phyloP scores from a whole-genome alignment of 2,329 filamentous ascomycete species.

The Rhinocladiella similis region DNA sequence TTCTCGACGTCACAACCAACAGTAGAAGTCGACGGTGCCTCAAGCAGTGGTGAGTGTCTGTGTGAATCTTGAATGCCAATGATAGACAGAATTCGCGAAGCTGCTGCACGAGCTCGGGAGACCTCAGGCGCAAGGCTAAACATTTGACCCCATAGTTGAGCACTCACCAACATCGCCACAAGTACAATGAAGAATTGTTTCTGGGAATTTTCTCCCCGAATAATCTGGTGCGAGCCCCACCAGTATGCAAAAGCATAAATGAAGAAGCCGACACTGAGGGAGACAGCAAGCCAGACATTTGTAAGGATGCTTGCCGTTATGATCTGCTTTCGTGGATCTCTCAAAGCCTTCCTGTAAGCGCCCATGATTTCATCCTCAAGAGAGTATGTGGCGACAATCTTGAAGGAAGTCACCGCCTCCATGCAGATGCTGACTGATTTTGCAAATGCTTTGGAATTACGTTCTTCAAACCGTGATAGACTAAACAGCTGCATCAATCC shows the following conservation, averaged over 20 bases:
- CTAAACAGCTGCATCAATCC: conserved; percentile 65
- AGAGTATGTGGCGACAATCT: conserved; percentile 53
- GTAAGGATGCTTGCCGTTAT: conserved; percentile 48
- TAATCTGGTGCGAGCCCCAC: conserved; percentile 74
- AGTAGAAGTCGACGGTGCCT: too few species aligned
- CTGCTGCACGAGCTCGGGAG: conserved; percentile 84
- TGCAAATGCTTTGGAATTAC: conserved; percentile 52
- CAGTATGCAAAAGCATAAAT: conserved; percentile 58
- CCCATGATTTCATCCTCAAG: conserved; percentile 51
- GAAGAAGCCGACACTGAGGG: conserved; percentile 39
- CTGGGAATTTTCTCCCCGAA: conserved; percentile 62
- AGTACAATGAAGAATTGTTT: conserved; percentile 66
- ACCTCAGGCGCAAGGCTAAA: conserved; percentile 52
- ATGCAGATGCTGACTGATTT: conserved; percentile 53
- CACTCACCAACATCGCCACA: conserved; percentile 40
- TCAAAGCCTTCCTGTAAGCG: conserved; percentile 48
- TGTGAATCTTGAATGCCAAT: neutral
- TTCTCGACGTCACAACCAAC: too few species aligned
- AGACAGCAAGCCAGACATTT: conserved; percentile 47
- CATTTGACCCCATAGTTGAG: conserved; percentile 34
- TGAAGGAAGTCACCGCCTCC: conserved; percentile 55
- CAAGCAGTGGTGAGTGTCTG: too few species aligned
- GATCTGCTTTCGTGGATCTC: conserved; percentile 50
- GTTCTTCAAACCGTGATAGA: conserved; percentile 52
- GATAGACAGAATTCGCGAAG: conserved; percentile 73